Evolutionary conservation across 2,329 filamentous ascomycete genomes (phyloP), one percentile per base, ranked within the genome.

Genomic region (Orbilia oligospora): DNA sequence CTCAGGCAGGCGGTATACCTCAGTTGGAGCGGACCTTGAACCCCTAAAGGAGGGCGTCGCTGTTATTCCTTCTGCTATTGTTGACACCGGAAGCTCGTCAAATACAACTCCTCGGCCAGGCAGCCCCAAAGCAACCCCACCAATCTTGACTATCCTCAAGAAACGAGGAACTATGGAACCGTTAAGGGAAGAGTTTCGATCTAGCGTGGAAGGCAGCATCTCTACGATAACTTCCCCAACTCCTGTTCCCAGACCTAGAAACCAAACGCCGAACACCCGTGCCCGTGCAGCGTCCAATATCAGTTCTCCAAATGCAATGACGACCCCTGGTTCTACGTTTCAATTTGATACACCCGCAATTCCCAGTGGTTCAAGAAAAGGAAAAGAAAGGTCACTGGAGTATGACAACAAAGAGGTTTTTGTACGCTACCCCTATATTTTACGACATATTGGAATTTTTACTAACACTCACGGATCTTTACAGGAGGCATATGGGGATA

Each of bases 401-500:
- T 73, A 80, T 24, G 61, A 71, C 18, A 71, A 49, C 24, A 66
- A 71, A 9, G 79, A 80, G 63, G 75, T 80, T n/a, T 80, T 75
- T 24, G 79, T 80, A 71, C 75, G 78, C 75, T 41, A 22, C 16
- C n/a, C 56, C 9, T 0, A 24, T 27, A 14, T 49, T 24, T 20
- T 16, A 4, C 24, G 8, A 56, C 14, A 20, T n/a, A 33, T 5
- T 10, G 36, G 22, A 0, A 46, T 4, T 30, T 12, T 36, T 44
- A 9, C 66, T 76, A 71, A 76, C 36, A 27, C 14, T 24, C 20
- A 10, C 30, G 22, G 8, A 55, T 30, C 51, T 55, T 20, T 5
- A 5, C 67, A 81, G 76, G 81, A 82, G 77, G 80, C 82, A 27
- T 82, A 79, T 71, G 82, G 81, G 2, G 80, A 82, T 51, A 81